A percentile compares a stretch with the other conserved stretches of the same genome.
These are phyloP conservation scores for Arabidopsis thaliana DNA, from an alignment of 345 rosid genomes.

Conservation along the genomic window TAIR10.1 NC_003076.8:290501-291000, in stretches of 20 bases:
- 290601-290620: slow-evolving; percentile 52
- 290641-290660: slow-evolving; percentile 54
- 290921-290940: too few species aligned
- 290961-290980: slow-evolving; percentile 50
- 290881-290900: too few species aligned
- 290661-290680: slow-evolving; percentile 52
- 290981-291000: slow-evolving; percentile 46
- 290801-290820: too few species aligned
- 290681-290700: not conserved
- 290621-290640: slow-evolving; percentile 54
- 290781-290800: too few species aligned
- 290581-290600: slow-evolving; percentile 55
- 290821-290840: too few species aligned
- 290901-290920: too few species aligned
- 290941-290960: not conserved
- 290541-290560: slow-evolving; percentile 57
- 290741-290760: too few species aligned
- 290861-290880: too few species aligned
- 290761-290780: too few species aligned
- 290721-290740: too few species aligned
- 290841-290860: too few species aligned
- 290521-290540: slow-evolving; percentile 50
- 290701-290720: too few species aligned
- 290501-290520: slow-evolving; percentile 60
- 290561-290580: slow-evolving; percentile 52